Base-by-base conservation (phyloP, 2,329 filamentous ascomycete species). In the Hymenoscyphus fraxineus region DNA sequence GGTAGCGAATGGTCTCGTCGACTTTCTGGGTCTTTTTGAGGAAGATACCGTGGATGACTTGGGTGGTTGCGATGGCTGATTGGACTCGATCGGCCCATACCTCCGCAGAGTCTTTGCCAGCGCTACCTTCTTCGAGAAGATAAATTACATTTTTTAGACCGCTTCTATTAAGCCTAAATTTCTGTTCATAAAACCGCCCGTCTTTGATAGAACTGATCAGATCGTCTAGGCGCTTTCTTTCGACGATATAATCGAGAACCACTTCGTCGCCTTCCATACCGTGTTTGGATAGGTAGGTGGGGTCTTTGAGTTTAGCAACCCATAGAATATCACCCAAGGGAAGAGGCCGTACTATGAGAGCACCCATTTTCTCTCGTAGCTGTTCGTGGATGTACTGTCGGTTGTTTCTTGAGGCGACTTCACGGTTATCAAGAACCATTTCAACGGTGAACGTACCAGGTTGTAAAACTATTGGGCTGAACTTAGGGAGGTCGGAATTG, bases 101-200 rank as follows among this genome's bases (percentile, higher is more conserved):
- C 31, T 81, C 77, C 41, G 80, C 79, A 12, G 22, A 54, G 51
- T 84, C 80, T 0, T 82, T 73, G 55, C 87, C 82, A 73, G 92
- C 81, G 12, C 82, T 74, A 64, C 89, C 88, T 69, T 93, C 88
- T 73, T 95, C 91, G 63, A 95, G 83, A 31, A 95, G 81, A 72
- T 94, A 95, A 44, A 92, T 83, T 15, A 93, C 88, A 70, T 93
- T 90, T 64, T 85, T 85, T n/a, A 92, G 81, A 0, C 91, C 91
- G 0, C 86, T 91, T 60, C 86, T 86, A 62, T 84, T 83, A 12
- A 94, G 81, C 0, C 91, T 88, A 73, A 93, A 94, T 74, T 95
- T 94, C 74, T 95, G 91, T 74, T 95, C 91, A 69, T 89, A 88
- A 70, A 93, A 94, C 2, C 91, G 86, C 0, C 90, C 90, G 67